Percentiles rank a stretch among this genome's conserved stretches.
Evolutionary conservation across 176 grass and related monocot species (phyloP).

Genomic region (Carex scoparia): DNA sequence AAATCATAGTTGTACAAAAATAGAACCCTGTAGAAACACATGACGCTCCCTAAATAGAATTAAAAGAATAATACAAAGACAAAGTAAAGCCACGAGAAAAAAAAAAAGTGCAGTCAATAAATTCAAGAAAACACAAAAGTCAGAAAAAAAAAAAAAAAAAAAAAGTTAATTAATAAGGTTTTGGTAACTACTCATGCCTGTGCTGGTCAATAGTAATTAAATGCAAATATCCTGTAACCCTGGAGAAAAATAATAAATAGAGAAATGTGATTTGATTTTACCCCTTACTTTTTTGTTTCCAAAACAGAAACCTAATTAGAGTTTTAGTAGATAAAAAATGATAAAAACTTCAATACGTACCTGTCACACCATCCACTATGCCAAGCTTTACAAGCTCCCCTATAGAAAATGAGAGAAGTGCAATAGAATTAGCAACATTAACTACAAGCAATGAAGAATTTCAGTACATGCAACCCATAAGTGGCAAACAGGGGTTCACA

Average conservation of each 20-base stretch:
- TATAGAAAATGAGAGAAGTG: constrained; percentile 42
- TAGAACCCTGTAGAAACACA: neutral
- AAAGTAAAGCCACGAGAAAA: neutral
- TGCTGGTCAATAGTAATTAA: constrained; percentile 9
- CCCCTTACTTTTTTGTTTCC: neutral
- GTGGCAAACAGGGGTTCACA: neutral
- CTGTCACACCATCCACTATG: constrained; percentile 59
- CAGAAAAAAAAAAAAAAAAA: neutral
- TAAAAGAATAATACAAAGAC: constrained; percentile 17
- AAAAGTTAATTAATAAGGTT: neutral
- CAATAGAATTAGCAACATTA: constrained; percentile 13
- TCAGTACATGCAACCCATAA: constrained; percentile 23
- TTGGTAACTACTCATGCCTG: neutral
- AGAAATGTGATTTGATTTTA: constrained; percentile 3
- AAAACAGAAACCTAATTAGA: neutral
- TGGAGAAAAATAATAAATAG: neutral
- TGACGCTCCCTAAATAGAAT: neutral
- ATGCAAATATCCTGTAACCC: neutral
- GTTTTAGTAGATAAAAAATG: constrained; percentile 19
- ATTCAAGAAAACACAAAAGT: constrained; percentile 4
- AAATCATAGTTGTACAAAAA: neutral
- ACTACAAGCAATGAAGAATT: constrained; percentile 24
- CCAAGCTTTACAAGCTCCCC: constrained; percentile 85
- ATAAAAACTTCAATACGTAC: constrained; percentile 38
- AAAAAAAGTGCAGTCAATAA: neutral